Base-by-base conservation (phyloP, 2,329 filamentous ascomycete genomes). In the Macrophomina pseudophaseolina region DNA sequence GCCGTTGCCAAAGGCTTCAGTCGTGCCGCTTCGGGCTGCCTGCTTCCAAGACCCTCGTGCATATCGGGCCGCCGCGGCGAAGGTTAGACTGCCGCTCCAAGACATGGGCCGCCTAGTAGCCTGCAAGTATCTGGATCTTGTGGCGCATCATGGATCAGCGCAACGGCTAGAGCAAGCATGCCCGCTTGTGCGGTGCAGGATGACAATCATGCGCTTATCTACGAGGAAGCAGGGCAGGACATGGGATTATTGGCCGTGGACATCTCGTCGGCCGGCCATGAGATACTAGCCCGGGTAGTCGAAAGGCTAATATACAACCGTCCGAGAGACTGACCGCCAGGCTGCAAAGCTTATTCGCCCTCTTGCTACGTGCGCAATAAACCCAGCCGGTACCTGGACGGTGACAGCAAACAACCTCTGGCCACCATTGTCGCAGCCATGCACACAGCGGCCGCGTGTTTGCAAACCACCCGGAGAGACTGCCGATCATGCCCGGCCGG, bases 21-120 rank as follows among this genome's bases (percentile, higher is more conserved):
- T 88, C 86, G 33, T 81, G 79, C 64, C 85, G 91, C 5, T 86
- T 92, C 44, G 88, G 88, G 0, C 81, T 94, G 1, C 90, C 90
- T 0, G 85, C 91, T 0, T 94, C 94, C 82, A 95, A 95, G 76
- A 91, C 94, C 52, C 84, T 94, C 0, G 92, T 0, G 83, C 86
- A 3, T 89, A 87, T 71, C 84, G 85, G 6, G 86, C 88, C 14
- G 72, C 92, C 6, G 74, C 80, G 0, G 72, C 78, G 1, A 75
- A 78, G 7, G 75, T 88, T 0, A 75, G 73, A 1, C 75, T 88
- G 0, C 75, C 82, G 3, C 72, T 89, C 0, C 77, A 81, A 0
- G 76, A 82, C 0, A 70, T 89, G 1, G 78, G 79, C 23, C 78
- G 72, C 0, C 74, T 92, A 0, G 84, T 89, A 48, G 87, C 90